phyloP scores from a whole-genome alignment of 2,329 filamentous ascomycete genomes.

The Metarhizium album region DNA sequence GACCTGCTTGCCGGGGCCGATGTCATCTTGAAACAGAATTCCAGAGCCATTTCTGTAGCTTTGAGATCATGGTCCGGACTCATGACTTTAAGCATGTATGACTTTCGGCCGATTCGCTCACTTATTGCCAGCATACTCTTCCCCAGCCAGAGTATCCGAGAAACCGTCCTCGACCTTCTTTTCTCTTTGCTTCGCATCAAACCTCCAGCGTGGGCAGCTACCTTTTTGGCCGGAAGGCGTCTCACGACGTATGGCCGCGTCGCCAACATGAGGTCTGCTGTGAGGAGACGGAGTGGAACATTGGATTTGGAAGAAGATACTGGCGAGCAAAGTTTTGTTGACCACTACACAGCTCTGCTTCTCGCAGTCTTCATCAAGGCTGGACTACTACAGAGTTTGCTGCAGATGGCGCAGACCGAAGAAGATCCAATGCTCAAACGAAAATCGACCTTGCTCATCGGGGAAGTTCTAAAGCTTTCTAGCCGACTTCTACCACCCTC shows the following conservation, averaged over 20 bases:
- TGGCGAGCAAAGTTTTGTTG: constrained; percentile 73
- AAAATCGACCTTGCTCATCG: constrained; percentile 82
- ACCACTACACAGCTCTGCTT: constrained; percentile 86
- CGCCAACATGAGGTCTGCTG: constrained; percentile 62
- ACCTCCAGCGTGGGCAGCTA: constrained; percentile 82
- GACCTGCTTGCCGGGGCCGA: constrained; percentile 60
- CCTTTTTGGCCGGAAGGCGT: constrained; percentile 83
- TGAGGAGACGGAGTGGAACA: constrained; percentile 35
- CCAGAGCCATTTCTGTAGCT: constrained; percentile 83
- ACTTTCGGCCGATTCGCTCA: constrained; percentile 75
- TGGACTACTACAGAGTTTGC: constrained; percentile 53
- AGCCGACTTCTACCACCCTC: constrained; percentile 72
- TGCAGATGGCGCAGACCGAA: constrained; percentile 56
- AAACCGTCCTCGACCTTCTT: constrained; percentile 79
- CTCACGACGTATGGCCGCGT: constrained; percentile 96
- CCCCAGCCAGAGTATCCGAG: constrained; percentile 45
- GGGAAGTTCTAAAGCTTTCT: constrained; percentile 82
- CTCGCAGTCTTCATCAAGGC: constrained; percentile 77
- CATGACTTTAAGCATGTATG: constrained; percentile 77
- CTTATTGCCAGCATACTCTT: constrained; percentile 55
- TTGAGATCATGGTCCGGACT: constrained; percentile 91
- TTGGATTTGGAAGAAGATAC: constrained; percentile 53
- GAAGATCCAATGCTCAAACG: constrained; percentile 64
- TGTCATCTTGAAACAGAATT: constrained; percentile 65
- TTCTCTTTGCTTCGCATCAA: constrained; percentile 80